Conservation (phyloP, 306 rosid genomes). For the Vigna angularis region DNA sequence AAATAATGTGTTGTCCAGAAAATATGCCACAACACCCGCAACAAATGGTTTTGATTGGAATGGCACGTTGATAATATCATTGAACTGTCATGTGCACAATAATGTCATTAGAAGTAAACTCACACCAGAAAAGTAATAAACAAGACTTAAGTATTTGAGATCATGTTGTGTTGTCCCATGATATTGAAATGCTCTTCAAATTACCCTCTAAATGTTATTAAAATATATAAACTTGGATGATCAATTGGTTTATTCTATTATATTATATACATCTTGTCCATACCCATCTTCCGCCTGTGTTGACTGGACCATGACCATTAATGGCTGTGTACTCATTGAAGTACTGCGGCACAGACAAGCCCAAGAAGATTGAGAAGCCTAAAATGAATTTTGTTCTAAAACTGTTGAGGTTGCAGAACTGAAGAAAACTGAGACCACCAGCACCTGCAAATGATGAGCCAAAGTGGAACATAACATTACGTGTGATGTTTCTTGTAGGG, state of each 20-base stretch:
- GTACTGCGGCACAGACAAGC: constrained; percentile 95
- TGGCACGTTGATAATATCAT: constrained; percentile 95
- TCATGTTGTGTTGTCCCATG: not conserved
- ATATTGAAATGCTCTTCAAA: not conserved
- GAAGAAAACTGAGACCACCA: constrained; percentile 91
- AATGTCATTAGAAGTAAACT: constrained; percentile 31
- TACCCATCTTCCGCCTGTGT: constrained; percentile 94
- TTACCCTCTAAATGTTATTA: too few species aligned
- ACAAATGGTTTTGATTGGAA: constrained; percentile 90
- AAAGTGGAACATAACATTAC: constrained; percentile 9
- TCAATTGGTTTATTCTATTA: not conserved
- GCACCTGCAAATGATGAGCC: constrained; percentile 54
- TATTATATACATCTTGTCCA: constrained; percentile 20
- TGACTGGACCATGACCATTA: constrained; percentile 93
- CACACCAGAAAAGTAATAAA: too few species aligned
- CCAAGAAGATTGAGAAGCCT: constrained; percentile 92
- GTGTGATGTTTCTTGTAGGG: constrained; percentile 12
- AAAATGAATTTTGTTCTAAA: constrained; percentile 90
- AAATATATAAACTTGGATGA: not conserved
- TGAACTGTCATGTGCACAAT: constrained; percentile 65
- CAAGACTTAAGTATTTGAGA: too few species aligned
- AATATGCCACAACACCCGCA: constrained; percentile 83
- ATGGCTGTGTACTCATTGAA: constrained; percentile 89
- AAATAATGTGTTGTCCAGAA: constrained; percentile 83
- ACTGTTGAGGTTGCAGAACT: constrained; percentile 95